These are phyloP conservation scores for Apophysomyces trapeziformis DNA, from an alignment of 371 early-diverging fungal species.

Conservation along the genomic window DNA sequence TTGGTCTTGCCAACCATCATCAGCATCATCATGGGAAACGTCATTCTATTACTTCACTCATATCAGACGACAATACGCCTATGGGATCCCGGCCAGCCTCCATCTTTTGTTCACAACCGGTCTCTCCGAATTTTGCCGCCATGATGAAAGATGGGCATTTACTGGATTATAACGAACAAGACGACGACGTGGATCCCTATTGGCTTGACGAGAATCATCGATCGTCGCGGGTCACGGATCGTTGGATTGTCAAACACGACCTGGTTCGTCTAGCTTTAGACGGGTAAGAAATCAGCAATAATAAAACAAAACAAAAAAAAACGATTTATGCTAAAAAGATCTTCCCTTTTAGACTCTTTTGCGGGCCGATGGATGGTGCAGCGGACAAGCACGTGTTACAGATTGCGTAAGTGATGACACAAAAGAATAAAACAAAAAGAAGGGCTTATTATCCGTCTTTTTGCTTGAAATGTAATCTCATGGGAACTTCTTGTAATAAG, in stretches of 20 bases:
- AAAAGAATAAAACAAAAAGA: no score
- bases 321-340: conserved; percentile 10
- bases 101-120: conserved; percentile 36
- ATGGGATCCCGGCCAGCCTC: conserved; percentile 34
- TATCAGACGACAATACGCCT: conserved; percentile 28
- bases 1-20: not conserved
- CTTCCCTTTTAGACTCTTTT: conserved; percentile 28
- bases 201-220: conserved; percentile 18
- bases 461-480: no score
- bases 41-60: conserved; percentile 35
- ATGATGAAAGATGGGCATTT: conserved; percentile 24
- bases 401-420: conserved; percentile 32
- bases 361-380: conserved; percentile 27
- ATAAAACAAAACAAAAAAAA: conserved; percentile 12
- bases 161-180: conserved; percentile 20
- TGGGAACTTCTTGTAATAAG: conserved; percentile 14
- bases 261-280: conserved; percentile 41
- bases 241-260: conserved; percentile 45
- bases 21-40: conserved; percentile 24
- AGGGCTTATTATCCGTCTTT: no score
- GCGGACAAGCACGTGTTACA: conserved; percentile 44
- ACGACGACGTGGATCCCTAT: conserved; percentile 26
- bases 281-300: conserved; percentile 33
- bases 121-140: conserved; percentile 34
- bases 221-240: conserved; percentile 17